These are phyloP conservation scores for Amanita molliuscula DNA, from an alignment of 768 basidiomycete genomes.

Conservation along the genomic window DNA sequence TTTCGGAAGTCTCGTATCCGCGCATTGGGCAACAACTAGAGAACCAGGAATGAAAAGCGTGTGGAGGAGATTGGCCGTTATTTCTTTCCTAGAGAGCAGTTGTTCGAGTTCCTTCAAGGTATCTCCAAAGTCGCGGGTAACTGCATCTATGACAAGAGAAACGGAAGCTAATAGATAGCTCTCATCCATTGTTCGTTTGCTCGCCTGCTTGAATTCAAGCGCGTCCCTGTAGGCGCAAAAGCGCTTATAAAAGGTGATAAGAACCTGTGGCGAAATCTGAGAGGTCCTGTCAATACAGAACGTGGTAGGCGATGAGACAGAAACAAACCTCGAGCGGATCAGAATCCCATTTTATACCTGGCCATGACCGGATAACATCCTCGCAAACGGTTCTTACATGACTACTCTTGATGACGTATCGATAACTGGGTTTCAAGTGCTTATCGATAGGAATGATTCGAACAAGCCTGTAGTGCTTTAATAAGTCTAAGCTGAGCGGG, in stretches of 20 bases:
- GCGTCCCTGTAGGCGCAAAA: conserved; percentile 33
- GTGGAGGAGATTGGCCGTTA: conserved; percentile 46
- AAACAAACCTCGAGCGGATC: conserved; percentile 41
- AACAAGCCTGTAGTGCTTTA: conserved; percentile 29
- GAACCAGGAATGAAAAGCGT: conserved; percentile 45
- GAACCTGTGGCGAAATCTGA: conserved; percentile 37
- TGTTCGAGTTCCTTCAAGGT: conserved; percentile 36
- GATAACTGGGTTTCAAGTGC: conserved; percentile 32
- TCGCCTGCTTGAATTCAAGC: conserved; percentile 23
- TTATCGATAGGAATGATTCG: conserved; percentile 35
- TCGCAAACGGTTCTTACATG: conserved; percentile 48
- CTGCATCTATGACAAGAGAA: conserved; percentile 37
- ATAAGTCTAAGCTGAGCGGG: not conserved
- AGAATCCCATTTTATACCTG: conserved; percentile 51
- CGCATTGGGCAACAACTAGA: conserved; percentile 39
- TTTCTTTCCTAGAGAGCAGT: conserved; percentile 43
- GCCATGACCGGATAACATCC: conserved; percentile 46
- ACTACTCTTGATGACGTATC: conserved; percentile 46
- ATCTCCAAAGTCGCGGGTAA: conserved; percentile 37
- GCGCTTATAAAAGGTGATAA: conserved; percentile 40
- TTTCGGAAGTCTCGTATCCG: conserved; percentile 40
- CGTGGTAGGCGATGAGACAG: not conserved
- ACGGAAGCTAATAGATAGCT: conserved; percentile 32
- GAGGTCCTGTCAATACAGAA: not conserved
- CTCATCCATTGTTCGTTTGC: conserved; percentile 27